These are phyloP conservation scores for Ampelomyces quisqualis DNA, from an alignment of 2,329 filamentous ascomycete species.

Conservation along the genomic window DNA sequence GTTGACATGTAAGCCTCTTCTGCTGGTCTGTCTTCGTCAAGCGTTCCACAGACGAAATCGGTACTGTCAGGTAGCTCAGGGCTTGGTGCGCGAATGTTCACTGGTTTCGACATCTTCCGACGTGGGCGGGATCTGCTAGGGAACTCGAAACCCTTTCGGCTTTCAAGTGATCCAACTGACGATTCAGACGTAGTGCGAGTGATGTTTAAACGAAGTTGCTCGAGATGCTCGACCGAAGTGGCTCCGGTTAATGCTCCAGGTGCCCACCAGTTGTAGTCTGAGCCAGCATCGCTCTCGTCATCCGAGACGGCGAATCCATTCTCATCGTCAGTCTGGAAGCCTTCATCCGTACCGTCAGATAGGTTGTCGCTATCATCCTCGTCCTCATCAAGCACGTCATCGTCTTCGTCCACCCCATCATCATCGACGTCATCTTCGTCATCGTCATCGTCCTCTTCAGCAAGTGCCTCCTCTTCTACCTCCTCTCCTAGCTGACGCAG, in stretches of 20 bases:
- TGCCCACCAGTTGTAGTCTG: constrained; percentile 67
- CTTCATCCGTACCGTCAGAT: constrained; percentile 56
- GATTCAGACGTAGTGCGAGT: constrained; percentile 55
- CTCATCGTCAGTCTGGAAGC: constrained; percentile 80
- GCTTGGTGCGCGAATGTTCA: constrained; percentile 63
- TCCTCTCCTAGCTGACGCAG: constrained; percentile 86
- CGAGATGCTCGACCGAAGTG: constrained; percentile 52
- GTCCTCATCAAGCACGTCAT: constrained; percentile 52
- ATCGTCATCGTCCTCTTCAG: constrained; percentile 55
- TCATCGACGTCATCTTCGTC: constrained; percentile 52
- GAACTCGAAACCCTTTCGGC: constrained; percentile 34
- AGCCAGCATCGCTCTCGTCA: constrained; percentile 64
- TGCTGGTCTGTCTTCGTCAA: constrained; percentile 92
- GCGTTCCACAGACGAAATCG: constrained; percentile 96
- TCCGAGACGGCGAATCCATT: constrained; percentile 70
- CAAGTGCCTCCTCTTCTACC: constrained; percentile 81
- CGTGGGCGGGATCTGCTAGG: constrained; percentile 35
- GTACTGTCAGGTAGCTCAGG: constrained; percentile 94
- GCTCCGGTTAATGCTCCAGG: constrained; percentile 54
- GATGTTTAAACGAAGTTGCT: constrained; percentile 50
- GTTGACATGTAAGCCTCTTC: constrained; percentile 90
- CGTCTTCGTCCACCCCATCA: constrained; percentile 39
- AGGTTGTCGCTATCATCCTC: constrained; percentile 47
- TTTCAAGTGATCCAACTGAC: constrained; percentile 55
- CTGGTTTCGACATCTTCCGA: constrained; percentile 51